phyloP scores from a whole-genome alignment of 345 rosid genomes.

The Eucalyptus coolabah region DNA sequence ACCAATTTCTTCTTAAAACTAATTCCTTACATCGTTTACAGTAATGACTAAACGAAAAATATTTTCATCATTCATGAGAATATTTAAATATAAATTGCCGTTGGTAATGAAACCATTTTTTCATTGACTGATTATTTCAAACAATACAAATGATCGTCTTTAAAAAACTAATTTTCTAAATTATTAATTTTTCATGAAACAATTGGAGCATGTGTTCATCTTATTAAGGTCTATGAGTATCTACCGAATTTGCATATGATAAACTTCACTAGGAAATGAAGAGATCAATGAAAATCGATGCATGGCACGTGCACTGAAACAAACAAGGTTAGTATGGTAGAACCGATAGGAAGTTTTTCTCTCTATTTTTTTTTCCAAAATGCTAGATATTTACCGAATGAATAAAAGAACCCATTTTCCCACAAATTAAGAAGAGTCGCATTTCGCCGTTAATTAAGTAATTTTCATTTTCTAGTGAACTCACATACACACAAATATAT shows the following conservation, averaged over 20 bases:
- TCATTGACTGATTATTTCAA: fast-evolving
- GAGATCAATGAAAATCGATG: background rate
- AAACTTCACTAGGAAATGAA: background rate
- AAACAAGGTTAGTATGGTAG: background rate
- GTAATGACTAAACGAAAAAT: fast-evolving
- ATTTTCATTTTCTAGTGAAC: background rate
- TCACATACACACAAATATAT: background rate
- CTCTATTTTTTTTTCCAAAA: background rate
- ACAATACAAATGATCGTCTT: fast-evolving
- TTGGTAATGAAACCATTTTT: too few relatives aligned
- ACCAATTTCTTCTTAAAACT: background rate
- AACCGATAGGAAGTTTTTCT: too few relatives aligned
- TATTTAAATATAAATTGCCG: too few relatives aligned
- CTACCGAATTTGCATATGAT: background rate
- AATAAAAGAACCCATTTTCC: background rate
- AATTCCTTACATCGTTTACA: too few relatives aligned
- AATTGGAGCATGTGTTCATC: background rate
- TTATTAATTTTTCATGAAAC: background rate
- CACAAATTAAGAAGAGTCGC: background rate
- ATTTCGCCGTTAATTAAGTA: background rate
- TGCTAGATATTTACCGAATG: background rate
- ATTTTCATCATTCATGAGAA: too few relatives aligned
- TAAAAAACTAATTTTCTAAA: too few relatives aligned
- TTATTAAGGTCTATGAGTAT: background rate
- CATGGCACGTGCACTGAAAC: background rate